Conservation (phyloP, 2,329 filamentous ascomycete genomes). For the Fusarium pseudograminearum region DNA sequence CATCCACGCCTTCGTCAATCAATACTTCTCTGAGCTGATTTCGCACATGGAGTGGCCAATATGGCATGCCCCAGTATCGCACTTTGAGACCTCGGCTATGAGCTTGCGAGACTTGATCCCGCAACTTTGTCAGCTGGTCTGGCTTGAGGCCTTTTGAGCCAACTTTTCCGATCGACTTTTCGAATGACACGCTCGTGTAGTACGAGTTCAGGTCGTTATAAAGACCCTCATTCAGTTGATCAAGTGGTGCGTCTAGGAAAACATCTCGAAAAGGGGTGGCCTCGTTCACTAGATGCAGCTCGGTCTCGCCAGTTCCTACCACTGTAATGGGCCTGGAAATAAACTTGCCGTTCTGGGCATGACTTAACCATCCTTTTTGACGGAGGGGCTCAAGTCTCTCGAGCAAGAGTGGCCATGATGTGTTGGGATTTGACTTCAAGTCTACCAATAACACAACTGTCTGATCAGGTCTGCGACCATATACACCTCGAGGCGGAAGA, state of each 20-base stretch:
- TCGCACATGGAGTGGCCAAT: slow-evolving; percentile 66
- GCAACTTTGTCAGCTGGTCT: slow-evolving; percentile 58
- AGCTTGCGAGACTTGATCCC: slow-evolving; percentile 62
- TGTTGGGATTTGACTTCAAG: slow-evolving; percentile 66
- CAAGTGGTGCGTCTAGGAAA: slow-evolving; percentile 75
- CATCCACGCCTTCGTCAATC: slow-evolving; percentile 67
- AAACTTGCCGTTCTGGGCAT: slow-evolving; percentile 63
- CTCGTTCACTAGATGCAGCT: slow-evolving; percentile 33
- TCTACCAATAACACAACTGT: slow-evolving; percentile 75
- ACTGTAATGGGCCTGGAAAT: slow-evolving; percentile 72
- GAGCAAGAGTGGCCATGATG: slow-evolving; percentile 47
- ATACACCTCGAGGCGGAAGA: slow-evolving; percentile 63
- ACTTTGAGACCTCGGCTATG: slow-evolving; percentile 66
- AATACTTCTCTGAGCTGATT: slow-evolving; percentile 69
- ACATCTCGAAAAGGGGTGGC: slow-evolving; percentile 60
- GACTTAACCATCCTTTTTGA: slow-evolving; percentile 67
- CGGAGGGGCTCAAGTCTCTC: slow-evolving; percentile 66
- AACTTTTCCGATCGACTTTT: slow-evolving; percentile 63
- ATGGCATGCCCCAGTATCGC: slow-evolving; percentile 71
- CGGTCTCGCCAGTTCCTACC: slow-evolving; percentile 70
- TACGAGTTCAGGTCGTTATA: slow-evolving; percentile 71
- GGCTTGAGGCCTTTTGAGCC: slow-evolving; percentile 58
- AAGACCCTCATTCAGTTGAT: slow-evolving; percentile 50
- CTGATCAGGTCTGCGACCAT: slow-evolving; percentile 63
- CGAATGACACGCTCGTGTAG: slow-evolving; percentile 73